Evolutionary conservation across 2,329 filamentous ascomycete genomes (phyloP), one percentile per base, ranked within the genome.

Genomic region (Ilyonectria robusta): DNA sequence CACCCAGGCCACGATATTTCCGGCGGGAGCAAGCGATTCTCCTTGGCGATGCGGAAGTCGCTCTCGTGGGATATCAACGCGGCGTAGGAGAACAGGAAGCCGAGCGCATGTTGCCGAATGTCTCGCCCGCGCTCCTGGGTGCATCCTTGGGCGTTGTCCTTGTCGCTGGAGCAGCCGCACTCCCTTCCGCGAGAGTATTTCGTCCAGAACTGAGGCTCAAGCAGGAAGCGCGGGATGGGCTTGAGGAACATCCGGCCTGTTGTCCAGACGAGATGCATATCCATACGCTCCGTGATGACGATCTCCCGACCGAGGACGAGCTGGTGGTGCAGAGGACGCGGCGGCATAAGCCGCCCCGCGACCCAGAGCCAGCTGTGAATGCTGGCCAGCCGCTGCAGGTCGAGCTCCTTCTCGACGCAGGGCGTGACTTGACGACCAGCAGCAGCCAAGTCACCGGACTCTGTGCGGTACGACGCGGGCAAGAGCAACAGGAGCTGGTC

Each of bases 21-120:
- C 7, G 35, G 8, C 0, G 84, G 81, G 2, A 85, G 29, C 1
- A 85, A 66, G 8, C 72, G 71, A 33, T 74, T 74, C 4, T 79
- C 76, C n/a, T 73, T 68, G 3, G 81, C 80, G 15, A 81, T 74
- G 6, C 11, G 29, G 50, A 83, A 80, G 69, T 84, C 79, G 69
- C 75, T 81, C 66, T 81, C 78, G 65, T 79, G 70, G 1, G 65
- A 56, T 2, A 84, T 68, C 1, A 83, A 70, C 0, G 77, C 75
- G 2, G 72, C 72, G 65, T 83, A 83, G 10, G 78, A 78, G 63
- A 74, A 77, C 8, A 84, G 71, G 60, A 84, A 59, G 21, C 65
- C 65, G 6, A 57, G 58, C 17, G 31, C 61, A 13, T 29, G 17
- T 17, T 35, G 9, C 13, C 35, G 35, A 37, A 6, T 37, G 35